These are phyloP conservation scores for Penicillium soppii DNA, from an alignment of 495 filamentous ascomycete genomes.

Conservation along the genomic window DNA sequence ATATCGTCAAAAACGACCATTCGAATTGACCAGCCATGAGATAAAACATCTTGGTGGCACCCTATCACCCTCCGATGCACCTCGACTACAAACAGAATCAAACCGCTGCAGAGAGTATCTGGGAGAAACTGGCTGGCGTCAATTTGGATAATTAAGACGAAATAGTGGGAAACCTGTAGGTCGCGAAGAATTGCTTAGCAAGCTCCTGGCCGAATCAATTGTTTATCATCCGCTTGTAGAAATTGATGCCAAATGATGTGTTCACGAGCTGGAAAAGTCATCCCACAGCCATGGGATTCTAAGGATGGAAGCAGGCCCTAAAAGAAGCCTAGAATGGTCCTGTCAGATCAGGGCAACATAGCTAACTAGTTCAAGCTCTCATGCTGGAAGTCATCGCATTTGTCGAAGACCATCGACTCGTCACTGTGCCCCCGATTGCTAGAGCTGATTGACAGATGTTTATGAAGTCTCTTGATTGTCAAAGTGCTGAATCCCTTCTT, in stretches of 20 bases:
- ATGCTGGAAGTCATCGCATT: slow-evolving; percentile 17
- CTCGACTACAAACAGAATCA: slow-evolving; percentile 34
- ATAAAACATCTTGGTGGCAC: slow-evolving; percentile 24
- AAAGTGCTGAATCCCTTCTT: slow-evolving; percentile 55
- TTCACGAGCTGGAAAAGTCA: slow-evolving; percentile 24
- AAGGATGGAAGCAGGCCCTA: slow-evolving; percentile 45
- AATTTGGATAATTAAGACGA: slow-evolving; percentile 34
- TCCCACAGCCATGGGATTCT: slow-evolving; percentile 20
- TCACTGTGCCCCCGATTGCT: slow-evolving; percentile 50
- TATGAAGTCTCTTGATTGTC: slow-evolving; percentile 49
- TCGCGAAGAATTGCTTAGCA: slow-evolving; percentile 34
- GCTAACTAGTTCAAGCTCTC: slow-evolving; percentile 41
- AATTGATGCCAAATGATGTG: slow-evolving; percentile 22
- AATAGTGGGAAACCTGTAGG: slow-evolving; percentile 54
- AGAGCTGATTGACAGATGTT: slow-evolving; percentile 51
- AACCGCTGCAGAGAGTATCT: slow-evolving; percentile 28
- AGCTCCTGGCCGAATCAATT: slow-evolving; percentile 18
- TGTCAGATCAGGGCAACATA: slow-evolving; percentile 48
- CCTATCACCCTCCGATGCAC: slow-evolving; percentile 42
- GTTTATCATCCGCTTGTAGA: slow-evolving; percentile 41
- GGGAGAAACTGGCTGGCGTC: slow-evolving; percentile 41
- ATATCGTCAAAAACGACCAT: slow-evolving; percentile 4
- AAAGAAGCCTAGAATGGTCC: slow-evolving; percentile 52
- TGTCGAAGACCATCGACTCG: slow-evolving; percentile 39
- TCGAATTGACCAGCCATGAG: slow-evolving; percentile 13